phyloP scores from a whole-genome alignment of 441 rosid genomes.

The Isatis lusitanica region DNA sequence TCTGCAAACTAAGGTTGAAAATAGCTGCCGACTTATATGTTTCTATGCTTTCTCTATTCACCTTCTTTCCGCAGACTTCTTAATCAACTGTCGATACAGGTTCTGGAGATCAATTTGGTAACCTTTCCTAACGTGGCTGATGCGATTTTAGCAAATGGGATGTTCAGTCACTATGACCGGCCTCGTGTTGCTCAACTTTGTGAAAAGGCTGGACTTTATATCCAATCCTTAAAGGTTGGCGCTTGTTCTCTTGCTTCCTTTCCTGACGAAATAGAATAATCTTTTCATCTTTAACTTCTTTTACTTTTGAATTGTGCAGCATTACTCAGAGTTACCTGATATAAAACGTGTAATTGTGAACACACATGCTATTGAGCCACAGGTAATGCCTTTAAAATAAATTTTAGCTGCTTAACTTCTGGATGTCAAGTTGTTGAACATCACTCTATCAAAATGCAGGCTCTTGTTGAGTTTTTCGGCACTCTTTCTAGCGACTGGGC shows the following conservation, averaged over 20 bases:
- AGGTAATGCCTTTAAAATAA: constrained; percentile 46
- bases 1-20: constrained; percentile 89
- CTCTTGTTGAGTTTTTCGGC: constrained; percentile 96
- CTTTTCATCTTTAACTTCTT: constrained; percentile 13
- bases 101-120: constrained; percentile 95
- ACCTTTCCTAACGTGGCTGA: constrained; percentile 98
- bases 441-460: constrained; percentile 46
- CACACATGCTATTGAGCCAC: constrained; percentile 98
- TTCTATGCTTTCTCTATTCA: constrained; percentile 10
- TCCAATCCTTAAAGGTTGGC: constrained; percentile 85
- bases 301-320: constrained; percentile 54
- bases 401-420: constrained; percentile 4
- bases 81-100: constrained; percentile 49
- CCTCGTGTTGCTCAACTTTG: constrained; percentile 97
- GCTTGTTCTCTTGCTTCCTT: constrained; percentile 2
- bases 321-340: constrained; percentile 88
- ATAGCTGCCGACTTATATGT: constrained; percentile 7
- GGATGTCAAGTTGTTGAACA: constrained; percentile 9
- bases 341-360: constrained; percentile 96
- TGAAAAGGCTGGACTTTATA: constrained; percentile 94
- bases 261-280: background rate
- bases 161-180: constrained; percentile 97
- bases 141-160: constrained; percentile 92
- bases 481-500: constrained; percentile 97
- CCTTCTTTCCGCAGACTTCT: constrained; percentile 16